phyloP scores from a whole-genome alignment of 345 rosid genomes.

The Hibiscus mutabilis region DNA sequence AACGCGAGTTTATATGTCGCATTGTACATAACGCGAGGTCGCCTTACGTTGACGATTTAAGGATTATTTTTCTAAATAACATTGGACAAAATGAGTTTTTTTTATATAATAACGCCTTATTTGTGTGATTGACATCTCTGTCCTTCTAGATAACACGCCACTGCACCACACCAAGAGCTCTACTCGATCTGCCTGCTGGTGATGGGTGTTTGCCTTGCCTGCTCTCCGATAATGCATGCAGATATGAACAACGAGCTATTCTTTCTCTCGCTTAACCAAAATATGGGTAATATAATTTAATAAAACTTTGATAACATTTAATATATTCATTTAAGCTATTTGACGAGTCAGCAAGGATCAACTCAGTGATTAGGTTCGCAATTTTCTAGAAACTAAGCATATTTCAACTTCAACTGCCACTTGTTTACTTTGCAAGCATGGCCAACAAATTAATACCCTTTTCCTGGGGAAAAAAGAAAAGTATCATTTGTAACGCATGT shows the following conservation, averaged over 20 bases:
- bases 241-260: constrained; percentile 15
- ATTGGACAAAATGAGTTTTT: no score
- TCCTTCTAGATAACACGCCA: constrained; percentile 20
- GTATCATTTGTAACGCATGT: not conserved
- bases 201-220: not conserved
- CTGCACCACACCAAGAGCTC: not conserved
- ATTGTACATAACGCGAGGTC: no score
- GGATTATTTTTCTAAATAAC: no score
- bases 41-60: no score
- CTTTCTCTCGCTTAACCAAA: not conserved
- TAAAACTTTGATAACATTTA: not conserved
- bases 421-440: not conserved
- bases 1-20: no score
- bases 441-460: not conserved
- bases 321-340: no score
- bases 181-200: not conserved
- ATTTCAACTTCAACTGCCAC: not conserved
- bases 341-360: no score
- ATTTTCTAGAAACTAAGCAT: not conserved
- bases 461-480: no score
- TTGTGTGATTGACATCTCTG: constrained; percentile 21
- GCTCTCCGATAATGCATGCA: not conserved
- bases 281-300: not conserved
- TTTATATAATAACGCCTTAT: not conserved
- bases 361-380: not conserved